These are phyloP conservation scores for Pseudogymnoascus sp. DNA, from an alignment of 2,329 filamentous ascomycete genomes.

Conservation along the genomic window DNA sequence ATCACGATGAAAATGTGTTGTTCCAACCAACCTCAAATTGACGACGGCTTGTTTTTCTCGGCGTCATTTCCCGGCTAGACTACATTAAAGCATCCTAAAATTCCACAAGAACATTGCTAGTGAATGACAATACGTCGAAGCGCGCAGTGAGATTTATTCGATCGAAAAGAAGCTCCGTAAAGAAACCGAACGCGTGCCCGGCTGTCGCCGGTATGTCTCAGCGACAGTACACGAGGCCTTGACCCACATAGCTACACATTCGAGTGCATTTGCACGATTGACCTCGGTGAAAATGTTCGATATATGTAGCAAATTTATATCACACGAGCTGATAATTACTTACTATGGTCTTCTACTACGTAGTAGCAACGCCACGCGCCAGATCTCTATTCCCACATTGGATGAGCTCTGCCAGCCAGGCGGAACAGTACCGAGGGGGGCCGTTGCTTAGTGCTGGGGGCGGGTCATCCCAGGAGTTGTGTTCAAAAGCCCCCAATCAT, in stretches of 20 bases:
- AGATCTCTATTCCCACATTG: conserved; percentile 1
- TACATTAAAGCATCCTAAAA: background rate
- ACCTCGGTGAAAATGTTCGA: background rate
- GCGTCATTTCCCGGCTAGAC: background rate
- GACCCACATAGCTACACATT: background rate
- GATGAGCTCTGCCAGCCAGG: background rate
- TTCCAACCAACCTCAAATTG: background rate
- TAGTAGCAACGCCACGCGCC: background rate
- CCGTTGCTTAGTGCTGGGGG: background rate
- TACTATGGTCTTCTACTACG: background rate
- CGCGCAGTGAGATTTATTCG: background rate
- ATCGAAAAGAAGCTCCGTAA: background rate
- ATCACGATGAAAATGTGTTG: background rate
- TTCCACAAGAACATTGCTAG: background rate
- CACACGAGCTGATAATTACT: background rate
- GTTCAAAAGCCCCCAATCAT: background rate
- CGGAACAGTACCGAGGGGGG: background rate
- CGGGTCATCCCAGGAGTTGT: background rate
- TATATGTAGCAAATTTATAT: background rate
- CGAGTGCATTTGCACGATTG: background rate
- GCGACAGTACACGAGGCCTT: background rate
- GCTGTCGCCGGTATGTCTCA: background rate
- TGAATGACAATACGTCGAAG: background rate
- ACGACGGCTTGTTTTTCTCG: too few relatives aligned
- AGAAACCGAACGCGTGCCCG: background rate